phyloP scores from a whole-genome alignment of 306 rosid species.

The Dryas drummondii region DNA sequence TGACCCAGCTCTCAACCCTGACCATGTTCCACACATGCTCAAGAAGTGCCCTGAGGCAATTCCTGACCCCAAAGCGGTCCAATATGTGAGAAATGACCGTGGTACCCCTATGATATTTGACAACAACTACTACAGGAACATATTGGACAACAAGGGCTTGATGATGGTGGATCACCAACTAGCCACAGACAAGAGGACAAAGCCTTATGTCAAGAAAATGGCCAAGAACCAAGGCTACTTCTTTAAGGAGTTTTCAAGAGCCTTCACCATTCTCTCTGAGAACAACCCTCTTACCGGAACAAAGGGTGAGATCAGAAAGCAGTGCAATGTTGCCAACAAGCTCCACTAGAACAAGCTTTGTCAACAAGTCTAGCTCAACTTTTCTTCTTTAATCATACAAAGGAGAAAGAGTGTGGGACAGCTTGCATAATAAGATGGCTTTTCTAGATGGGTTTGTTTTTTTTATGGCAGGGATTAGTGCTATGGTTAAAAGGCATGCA shows the following conservation, averaged over 20 bases:
- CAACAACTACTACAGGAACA: conserved; percentile 95
- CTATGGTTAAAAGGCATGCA: conserved; percentile 3
- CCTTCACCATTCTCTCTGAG: conserved; percentile 77
- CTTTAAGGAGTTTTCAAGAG: conserved; percentile 81
- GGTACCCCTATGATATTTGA: conserved; percentile 93
- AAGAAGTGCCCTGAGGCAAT: conserved; percentile 90
- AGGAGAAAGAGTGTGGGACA: conserved; percentile 31
- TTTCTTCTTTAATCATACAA: conserved; percentile 30
- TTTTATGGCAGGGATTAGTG: conserved; percentile 1
- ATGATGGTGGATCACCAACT: conserved; percentile 80
- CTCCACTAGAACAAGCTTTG: conserved; percentile 44
- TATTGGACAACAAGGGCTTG: conserved; percentile 88
- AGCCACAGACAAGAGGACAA: conserved; percentile 84
- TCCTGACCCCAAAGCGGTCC: conserved; percentile 96
- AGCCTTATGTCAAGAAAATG: conserved; percentile 93
- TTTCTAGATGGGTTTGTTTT: background rate
- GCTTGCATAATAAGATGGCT: conserved; percentile 33
- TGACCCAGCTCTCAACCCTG: conserved; percentile 71
- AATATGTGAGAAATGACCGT: conserved; percentile 92
- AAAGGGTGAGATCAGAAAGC: conserved; percentile 86
- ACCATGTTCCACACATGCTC: conserved; percentile 84
- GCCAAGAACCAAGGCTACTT: conserved; percentile 90
- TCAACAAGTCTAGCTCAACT: background rate
- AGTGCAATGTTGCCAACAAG: conserved; percentile 86
- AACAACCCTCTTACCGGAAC: conserved; percentile 94